Conservation (phyloP, 164 flowering plant species). For the Liriodendron chinense region DNA sequence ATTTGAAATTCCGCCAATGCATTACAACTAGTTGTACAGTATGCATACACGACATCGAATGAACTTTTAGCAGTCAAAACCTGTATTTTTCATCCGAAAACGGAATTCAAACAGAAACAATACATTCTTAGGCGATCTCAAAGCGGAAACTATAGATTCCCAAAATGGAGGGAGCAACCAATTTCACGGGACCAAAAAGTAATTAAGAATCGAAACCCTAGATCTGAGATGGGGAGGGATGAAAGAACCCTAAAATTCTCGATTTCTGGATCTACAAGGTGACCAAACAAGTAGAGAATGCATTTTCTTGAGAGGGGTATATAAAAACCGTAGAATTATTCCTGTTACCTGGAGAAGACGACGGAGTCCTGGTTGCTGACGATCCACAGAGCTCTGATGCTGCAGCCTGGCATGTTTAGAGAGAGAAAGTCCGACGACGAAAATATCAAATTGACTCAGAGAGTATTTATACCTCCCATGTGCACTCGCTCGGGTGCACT, state of each 20-base stretch:
- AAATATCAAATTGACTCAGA: background rate
- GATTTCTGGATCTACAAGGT: background rate
- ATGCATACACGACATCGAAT: too few relatives aligned
- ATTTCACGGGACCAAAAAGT: too few relatives aligned
- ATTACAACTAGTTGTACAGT: too few relatives aligned
- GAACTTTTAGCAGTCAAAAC: too few relatives aligned
- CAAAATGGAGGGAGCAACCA: too few relatives aligned
- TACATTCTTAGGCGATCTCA: too few relatives aligned
- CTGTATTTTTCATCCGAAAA: too few relatives aligned
- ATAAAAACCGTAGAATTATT: constrained; percentile 10
- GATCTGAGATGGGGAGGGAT: constrained; percentile 6
- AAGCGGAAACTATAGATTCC: too few relatives aligned
- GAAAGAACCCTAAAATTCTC: background rate
- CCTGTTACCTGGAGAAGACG: constrained; percentile 76
- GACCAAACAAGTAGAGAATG: background rate
- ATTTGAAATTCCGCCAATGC: too few relatives aligned
- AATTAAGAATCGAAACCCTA: constrained; percentile 8
- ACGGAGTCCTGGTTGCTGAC: constrained; percentile 74
- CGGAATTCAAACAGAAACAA: too few relatives aligned
- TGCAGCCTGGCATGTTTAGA: constrained; percentile 50
- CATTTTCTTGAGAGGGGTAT: background rate
- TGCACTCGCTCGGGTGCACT: too few relatives aligned
- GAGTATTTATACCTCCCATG: too few relatives aligned
- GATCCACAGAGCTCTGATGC: constrained; percentile 95
- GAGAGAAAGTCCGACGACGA: background rate